Percentiles rank a stretch among this genome's conserved stretches.
Evolutionary conservation across 768 basidiomycete species (phyloP).

Genomic region (Rhodotorula kratochvilovae): DNA sequence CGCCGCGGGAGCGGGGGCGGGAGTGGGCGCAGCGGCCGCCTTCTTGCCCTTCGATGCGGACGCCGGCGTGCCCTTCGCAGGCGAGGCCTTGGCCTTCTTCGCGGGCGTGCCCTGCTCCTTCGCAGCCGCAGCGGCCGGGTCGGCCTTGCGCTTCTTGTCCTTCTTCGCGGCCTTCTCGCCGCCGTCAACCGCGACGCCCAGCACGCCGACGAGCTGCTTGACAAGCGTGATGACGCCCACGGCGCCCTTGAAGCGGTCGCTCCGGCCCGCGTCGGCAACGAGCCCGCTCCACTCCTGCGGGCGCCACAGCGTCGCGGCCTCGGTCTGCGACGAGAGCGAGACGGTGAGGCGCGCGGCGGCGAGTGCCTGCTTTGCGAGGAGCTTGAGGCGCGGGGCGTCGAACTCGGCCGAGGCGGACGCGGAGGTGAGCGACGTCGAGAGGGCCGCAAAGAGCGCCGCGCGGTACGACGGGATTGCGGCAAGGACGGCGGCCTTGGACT

Average conservation of each 20-base stretch:
- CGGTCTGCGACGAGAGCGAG: conserved; percentile 47
- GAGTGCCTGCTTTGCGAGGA: conserved; percentile 68
- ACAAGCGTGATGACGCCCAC: conserved; percentile 61
- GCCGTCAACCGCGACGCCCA: conserved; percentile 43
- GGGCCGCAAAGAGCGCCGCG: conserved; percentile 51
- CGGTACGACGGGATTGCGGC: conserved; percentile 52
- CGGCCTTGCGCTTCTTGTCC: conserved; percentile 37
- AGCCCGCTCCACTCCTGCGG: conserved; percentile 58
- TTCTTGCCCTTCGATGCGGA: conserved; percentile 36
- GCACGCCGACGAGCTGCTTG: conserved; percentile 56
- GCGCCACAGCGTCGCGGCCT: conserved; percentile 57
- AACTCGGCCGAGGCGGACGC: conserved; percentile 51
- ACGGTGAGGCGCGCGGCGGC: conserved; percentile 64
- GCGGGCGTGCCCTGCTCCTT: conserved; percentile 2
- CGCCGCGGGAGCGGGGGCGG: neutral
- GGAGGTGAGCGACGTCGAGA: conserved; percentile 54
- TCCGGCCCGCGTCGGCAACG: conserved; percentile 51
- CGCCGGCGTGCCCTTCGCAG: neutral
- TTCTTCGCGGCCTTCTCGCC: conserved; percentile 11
- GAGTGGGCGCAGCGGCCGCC: conserved; percentile 10
- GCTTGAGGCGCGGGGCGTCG: conserved; percentile 65
- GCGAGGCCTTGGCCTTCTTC: conserved; percentile 1
- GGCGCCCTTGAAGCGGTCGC: conserved; percentile 62
- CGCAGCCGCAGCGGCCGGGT: conserved; percentile 2
- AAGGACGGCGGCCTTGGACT: conserved; percentile 37